A percentile compares a stretch with the other conserved stretches of the same genome.
Evolutionary conservation across 805 yeast genomes (phyloP).

Genomic region (Saturnispora diversa): DNA sequence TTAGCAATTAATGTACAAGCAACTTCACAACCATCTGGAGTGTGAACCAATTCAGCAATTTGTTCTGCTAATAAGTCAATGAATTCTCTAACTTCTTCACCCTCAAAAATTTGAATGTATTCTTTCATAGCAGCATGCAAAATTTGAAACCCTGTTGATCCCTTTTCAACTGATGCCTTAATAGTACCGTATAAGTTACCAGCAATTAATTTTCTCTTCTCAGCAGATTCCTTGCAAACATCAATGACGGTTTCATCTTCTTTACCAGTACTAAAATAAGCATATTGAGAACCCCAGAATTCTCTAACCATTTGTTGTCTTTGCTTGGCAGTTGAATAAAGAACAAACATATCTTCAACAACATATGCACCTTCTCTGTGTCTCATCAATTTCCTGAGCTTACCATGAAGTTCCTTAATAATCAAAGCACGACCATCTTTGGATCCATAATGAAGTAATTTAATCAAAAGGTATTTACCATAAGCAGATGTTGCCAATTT

Average conservation of each 20-base stretch:
- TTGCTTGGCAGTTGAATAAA: conserved; percentile 79
- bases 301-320: conserved; percentile 87
- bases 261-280: conserved; percentile 75
- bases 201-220: conserved; percentile 68
- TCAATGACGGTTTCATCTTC: conserved; percentile 56
- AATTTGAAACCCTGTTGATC: conserved; percentile 92
- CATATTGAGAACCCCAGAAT: conserved; percentile 95
- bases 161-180: conserved; percentile 86
- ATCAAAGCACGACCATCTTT: conserved; percentile 69
- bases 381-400: conserved; percentile 83
- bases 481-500: conserved; percentile 84
- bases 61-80: conserved; percentile 80
- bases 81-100: conserved; percentile 66
- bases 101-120: conserved; percentile 63
- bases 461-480: conserved; percentile 86
- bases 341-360: conserved; percentile 82
- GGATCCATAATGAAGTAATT: conserved; percentile 86
- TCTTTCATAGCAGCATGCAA: conserved; percentile 95
- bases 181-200: conserved; percentile 75
- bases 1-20: conserved; percentile 73
- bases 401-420: conserved; percentile 82
- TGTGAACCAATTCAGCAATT: conserved; percentile 90
- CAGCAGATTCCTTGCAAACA: conserved; percentile 58
- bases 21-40: conserved; percentile 89
- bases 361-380: conserved; percentile 98